Conservation (phyloP, 495 filamentous ascomycete genomes). For the Xanthoparmelia taractica region DNA sequence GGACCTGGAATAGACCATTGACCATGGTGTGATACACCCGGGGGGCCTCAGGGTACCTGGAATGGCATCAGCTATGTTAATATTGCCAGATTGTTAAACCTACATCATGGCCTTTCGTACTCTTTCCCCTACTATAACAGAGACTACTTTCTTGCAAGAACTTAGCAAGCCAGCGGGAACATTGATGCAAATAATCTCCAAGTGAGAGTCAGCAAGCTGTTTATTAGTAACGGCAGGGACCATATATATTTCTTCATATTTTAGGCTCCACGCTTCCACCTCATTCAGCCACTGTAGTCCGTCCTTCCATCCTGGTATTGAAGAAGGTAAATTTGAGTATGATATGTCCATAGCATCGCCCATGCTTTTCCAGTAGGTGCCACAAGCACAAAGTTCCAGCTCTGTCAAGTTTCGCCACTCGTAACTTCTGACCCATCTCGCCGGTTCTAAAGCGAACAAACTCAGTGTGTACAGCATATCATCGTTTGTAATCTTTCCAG, state of each 20-base stretch:
- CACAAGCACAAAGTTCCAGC: slow-evolving; percentile 55
- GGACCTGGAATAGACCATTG: slow-evolving; percentile 35
- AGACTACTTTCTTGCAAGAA: slow-evolving; percentile 42
- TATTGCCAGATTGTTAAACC: slow-evolving; percentile 19
- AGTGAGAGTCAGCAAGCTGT: slow-evolving; percentile 45
- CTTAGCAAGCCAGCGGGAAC: slow-evolving; percentile 42
- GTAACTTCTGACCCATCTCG: slow-evolving; percentile 46
- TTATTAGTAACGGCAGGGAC: slow-evolving; percentile 48
- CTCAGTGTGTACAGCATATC: slow-evolving; percentile 61
- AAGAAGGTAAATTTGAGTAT: slow-evolving; percentile 5
- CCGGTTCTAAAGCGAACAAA: slow-evolving; percentile 51
- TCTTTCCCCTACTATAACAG: slow-evolving; percentile 52
- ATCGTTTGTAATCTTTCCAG: slow-evolving; percentile 52
- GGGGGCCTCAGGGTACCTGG: slow-evolving; percentile 40
- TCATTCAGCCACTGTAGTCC: slow-evolving; percentile 57
- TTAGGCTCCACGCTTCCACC: slow-evolving; percentile 46
- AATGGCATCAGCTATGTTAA: not conserved
- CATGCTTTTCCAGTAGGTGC: slow-evolving; percentile 55
- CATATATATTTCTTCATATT: slow-evolving; percentile 51
- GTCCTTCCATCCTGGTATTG: slow-evolving; percentile 42
- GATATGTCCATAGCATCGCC: slow-evolving; percentile 53
- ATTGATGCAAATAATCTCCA: slow-evolving; percentile 47
- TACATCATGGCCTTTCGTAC: slow-evolving; percentile 56
- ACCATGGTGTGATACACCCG: slow-evolving; percentile 33
- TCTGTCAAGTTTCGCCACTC: slow-evolving; percentile 57